A percentile compares a stretch with the other conserved stretches of the same genome.
Conservation (phyloP, 176 grass and related monocot genomes). For the Carex littledalei region DNA sequence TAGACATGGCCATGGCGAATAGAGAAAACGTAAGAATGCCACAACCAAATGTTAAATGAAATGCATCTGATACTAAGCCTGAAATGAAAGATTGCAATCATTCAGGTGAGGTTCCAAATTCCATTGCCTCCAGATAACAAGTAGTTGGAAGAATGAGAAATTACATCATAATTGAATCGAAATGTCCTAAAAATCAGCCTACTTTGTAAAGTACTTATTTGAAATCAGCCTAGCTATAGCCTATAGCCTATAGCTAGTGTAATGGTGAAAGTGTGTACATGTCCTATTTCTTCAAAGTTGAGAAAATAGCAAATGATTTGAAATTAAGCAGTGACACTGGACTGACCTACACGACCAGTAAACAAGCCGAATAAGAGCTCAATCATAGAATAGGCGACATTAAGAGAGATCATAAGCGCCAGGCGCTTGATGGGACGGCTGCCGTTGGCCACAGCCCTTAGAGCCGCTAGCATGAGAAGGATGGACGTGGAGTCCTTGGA, state of each 20-base stretch:
- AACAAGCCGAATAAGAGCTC: constrained; percentile 75
- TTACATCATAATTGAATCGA: background rate
- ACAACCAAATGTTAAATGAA: constrained; percentile 94
- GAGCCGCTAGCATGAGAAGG: background rate
- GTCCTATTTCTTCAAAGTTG: background rate
- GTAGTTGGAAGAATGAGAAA: background rate
- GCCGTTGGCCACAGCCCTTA: constrained; percentile 31
- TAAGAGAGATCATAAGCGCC: constrained; percentile 72
- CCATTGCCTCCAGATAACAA: background rate
- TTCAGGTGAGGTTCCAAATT: background rate
- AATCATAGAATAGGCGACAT: constrained; percentile 73
- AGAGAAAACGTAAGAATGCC: constrained; percentile 85
- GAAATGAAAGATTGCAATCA: constrained; percentile 23
- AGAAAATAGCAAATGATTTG: background rate
- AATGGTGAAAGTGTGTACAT: no score
- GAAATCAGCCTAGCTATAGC: background rate
- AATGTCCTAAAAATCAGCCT: background rate
- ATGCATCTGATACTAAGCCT: constrained; percentile 94
- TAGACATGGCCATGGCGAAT: constrained; percentile 75
- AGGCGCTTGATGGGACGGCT: constrained; percentile 83
- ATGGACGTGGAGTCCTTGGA: constrained; percentile 31
- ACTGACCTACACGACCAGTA: constrained; percentile 64
- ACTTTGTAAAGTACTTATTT: background rate
- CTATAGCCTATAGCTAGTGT: no score
- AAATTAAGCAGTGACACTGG: background rate